Percentiles rank a stretch among this genome's conserved stretches.
phyloP scores from a whole-genome alignment of 208 protist species.

The Acanthamoeba castellanii region DNA sequence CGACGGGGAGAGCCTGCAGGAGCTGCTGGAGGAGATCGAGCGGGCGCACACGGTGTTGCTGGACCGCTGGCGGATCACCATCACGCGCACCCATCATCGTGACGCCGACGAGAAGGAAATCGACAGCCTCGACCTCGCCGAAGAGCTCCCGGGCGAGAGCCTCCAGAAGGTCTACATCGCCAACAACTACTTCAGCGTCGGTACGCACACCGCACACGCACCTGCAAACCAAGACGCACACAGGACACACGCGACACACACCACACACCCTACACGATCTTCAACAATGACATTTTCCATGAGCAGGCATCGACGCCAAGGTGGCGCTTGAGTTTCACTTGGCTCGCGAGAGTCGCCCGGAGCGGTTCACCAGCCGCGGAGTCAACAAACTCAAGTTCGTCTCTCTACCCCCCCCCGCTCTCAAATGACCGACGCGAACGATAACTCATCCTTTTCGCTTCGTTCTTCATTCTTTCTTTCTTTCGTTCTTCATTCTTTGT shows the following conservation, averaged over 20 bases:
- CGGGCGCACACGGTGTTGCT: conserved; percentile 70
- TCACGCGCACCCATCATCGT: neutral
- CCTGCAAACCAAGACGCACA: too few relatives aligned
- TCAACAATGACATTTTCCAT: neutral
- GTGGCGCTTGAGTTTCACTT: conserved; percentile 87
- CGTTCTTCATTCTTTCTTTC: neutral
- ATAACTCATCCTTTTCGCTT: neutral
- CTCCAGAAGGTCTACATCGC: conserved; percentile 72
- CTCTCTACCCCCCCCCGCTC: too few relatives aligned
- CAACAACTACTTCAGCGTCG: conserved; percentile 89
- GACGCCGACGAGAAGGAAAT: conserved; percentile 14
- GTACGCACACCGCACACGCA: neutral
- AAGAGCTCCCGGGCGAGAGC: neutral
- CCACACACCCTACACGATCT: neutral
- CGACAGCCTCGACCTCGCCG: conserved; percentile 17
- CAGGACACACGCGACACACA: too few relatives aligned
- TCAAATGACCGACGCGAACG: neutral
- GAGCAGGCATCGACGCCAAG: conserved; percentile 79
- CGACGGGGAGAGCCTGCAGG: conserved; percentile 71
- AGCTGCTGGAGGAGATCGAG: conserved; percentile 79
- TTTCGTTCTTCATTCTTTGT: neutral
- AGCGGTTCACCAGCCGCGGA: conserved; percentile 80
- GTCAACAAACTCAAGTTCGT: conserved; percentile 89
- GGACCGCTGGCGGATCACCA: conserved; percentile 77
- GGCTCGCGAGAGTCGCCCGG: conserved; percentile 81